phyloP scores from a whole-genome alignment of 139 green algal species.

The Penium margaritaceum region DNA sequence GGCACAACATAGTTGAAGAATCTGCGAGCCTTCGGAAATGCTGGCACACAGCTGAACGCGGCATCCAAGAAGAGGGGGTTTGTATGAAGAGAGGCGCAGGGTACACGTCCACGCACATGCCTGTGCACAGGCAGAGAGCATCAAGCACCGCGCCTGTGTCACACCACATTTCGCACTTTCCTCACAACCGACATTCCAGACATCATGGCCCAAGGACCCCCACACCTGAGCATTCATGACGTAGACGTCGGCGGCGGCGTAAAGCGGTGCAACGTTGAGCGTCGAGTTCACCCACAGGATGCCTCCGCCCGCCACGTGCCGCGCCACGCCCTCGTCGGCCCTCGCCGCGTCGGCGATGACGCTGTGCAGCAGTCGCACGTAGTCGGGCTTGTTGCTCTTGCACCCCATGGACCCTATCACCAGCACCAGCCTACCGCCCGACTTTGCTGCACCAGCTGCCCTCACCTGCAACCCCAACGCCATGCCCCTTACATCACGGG shows the following conservation, averaged over 20 bases:
- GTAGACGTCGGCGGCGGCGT: constrained; percentile 29
- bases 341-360: not conserved
- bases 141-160: too few species aligned
- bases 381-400: constrained; percentile 40
- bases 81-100: too few species aligned
- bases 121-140: too few species aligned
- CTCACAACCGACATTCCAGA: too few species aligned
- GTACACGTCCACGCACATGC: too few species aligned
- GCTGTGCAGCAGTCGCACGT: not conserved
- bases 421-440: constrained; percentile 15
- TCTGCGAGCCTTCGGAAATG: too few species aligned
- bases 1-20: too few species aligned
- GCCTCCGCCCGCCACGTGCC: not conserved
- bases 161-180: too few species aligned
- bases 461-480: not conserved
- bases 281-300: constrained; percentile 29
- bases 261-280: constrained; percentile 18
- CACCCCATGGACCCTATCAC: constrained; percentile 27
- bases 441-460: not conserved
- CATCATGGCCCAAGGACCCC: too few species aligned
- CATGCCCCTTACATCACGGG: not conserved
- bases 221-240: constrained; percentile 42
- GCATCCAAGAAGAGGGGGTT: too few species aligned
- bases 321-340: not conserved
- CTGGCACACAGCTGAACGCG: too few species aligned